Base-by-base conservation (phyloP, 2,329 filamentous ascomycete species). In the Phialophora chinensis region DNA sequence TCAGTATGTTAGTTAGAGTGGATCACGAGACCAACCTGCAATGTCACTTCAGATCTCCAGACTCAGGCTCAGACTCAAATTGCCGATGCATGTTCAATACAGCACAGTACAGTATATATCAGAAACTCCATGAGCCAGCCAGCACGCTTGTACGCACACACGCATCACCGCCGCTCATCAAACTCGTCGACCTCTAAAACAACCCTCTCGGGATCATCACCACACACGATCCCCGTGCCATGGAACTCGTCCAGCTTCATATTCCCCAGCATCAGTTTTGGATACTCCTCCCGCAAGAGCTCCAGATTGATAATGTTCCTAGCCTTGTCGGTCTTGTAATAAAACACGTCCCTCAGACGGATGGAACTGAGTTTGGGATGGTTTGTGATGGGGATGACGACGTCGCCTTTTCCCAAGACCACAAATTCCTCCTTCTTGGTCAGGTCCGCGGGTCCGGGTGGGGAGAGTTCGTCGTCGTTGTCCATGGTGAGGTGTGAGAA, bases 261-360 rank as follows among this genome's bases (percentile, higher is more conserved):
- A 29, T 38, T 44, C n/a, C 44, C 47, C 25, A 53, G 59, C 11
- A 17, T 25, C 23, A 62, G 12, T 0, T 31, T 44, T n/a, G 60
- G 52, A 62, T 56, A 62, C 6, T 62, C 60, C 6, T 44, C 7
- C 12, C 33, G 25, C 53, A 62, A 25, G 1, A 35, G 2, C 23
- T 31, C 56, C 8, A 62, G 25, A 4, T 56, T 62, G 52, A 56
- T 49, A n/a, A 56, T 56, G 25, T 62, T 62, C 8, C 59, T 33
- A 1, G 59, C 14, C 23, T 31, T 42, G 49, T 44, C 49, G 4
- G 59, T 53, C 31, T 53, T 54, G 59, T 61, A 61, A 31, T 61
- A 61, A 12, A 52, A 44, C 6, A 61, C 47, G 31, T 61, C 31
- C 23, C 31, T 35, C 12, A 61, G 31, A 5, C 47, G 59, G 33